Base-by-base conservation (phyloP, 2,329 filamentous ascomycete genomes). In the Pseudocercospora pini-densiflorae region DNA sequence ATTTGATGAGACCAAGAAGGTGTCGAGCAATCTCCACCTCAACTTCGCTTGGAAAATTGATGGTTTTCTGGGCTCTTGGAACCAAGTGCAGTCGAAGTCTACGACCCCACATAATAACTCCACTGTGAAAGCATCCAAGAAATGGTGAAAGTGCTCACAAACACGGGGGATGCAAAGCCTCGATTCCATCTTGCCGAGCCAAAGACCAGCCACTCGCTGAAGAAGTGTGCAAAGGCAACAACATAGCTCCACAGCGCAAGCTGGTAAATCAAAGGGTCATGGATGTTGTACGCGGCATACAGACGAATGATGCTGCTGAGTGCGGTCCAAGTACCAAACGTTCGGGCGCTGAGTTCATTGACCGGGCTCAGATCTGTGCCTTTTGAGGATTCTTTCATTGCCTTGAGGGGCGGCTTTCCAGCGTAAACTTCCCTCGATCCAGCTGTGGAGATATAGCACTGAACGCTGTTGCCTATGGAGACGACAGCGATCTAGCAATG, bases 351-450 rank as follows among this genome's bases (percentile, higher is more conserved):
- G 31, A 97, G 87, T 5, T 90, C 88, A 5, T 92, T 94, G 63
- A 92, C 87, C 79, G 79, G 85, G 54, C 77, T 74, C 27, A 54
- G 65, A 80, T 57, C 80, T 79, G 71, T 57, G 31, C 60, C 49
- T 23, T 65, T 67, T 36, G 66, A 54, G 68, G 65, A 36, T 10
- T 14, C 55, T 24, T 29, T 31, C 55, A 23, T 43, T 12, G 55
- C 55, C 36, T 63, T 86, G 78, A 33, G 79, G 76, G 45, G 79
- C 66, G 81, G 87, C 87, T 61, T 81, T 79, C 89, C 89, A 72
- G 90, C 88, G 84, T 98, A 99, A 76, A 98, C 88, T 78, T 92
- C 90, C n/a, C 90, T 88, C 7, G 93, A 93, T 81, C 92, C 96
- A 78, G 89, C 85, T 3, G 94, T 85, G 19, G 93, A 96, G 40